Evolutionary conservation across 768 basidiomycete genomes (phyloP).

Genomic region (Tulasnella sp.): DNA sequence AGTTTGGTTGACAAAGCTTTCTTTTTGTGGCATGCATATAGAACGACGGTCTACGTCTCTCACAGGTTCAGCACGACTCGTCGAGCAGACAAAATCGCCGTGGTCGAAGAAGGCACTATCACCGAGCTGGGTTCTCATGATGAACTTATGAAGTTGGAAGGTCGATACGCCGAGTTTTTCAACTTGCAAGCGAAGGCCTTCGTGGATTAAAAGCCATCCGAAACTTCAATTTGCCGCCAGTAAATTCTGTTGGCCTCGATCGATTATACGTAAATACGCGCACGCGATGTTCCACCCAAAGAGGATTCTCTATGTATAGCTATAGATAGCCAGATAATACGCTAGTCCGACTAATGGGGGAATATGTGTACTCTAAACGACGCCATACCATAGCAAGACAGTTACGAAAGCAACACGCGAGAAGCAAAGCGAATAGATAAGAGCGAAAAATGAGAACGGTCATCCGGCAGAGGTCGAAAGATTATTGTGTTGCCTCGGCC

Average conservation of each 20-base stretch:
- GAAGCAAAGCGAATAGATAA: neutral
- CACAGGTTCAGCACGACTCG: conserved; percentile 74
- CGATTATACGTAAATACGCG: neutral
- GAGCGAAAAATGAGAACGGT: neutral
- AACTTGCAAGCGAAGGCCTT: conserved; percentile 28
- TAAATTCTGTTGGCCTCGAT: neutral
- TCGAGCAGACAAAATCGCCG: conserved; percentile 57
- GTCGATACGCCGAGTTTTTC: conserved; percentile 29
- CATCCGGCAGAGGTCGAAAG: neutral
- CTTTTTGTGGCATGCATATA: conserved; percentile 15
- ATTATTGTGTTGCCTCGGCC: neutral
- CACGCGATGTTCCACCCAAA: neutral
- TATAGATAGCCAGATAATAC: neutral
- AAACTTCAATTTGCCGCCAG: neutral
- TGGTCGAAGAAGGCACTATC: conserved; percentile 26
- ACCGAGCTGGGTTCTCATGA: conserved; percentile 27
- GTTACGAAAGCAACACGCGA: neutral
- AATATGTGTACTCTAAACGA: neutral
- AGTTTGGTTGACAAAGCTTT: conserved; percentile 25
- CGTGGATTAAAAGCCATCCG: neutral
- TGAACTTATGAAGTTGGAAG: conserved; percentile 26
- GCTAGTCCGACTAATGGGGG: neutral
- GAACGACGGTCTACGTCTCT: conserved; percentile 72
- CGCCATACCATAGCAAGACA: neutral
- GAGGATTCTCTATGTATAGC: neutral